These are phyloP conservation scores for Stagonosporopsis cucurbitacearum DNA, from an alignment of 2,329 filamentous ascomycete genomes.

Conservation along the genomic window DNA sequence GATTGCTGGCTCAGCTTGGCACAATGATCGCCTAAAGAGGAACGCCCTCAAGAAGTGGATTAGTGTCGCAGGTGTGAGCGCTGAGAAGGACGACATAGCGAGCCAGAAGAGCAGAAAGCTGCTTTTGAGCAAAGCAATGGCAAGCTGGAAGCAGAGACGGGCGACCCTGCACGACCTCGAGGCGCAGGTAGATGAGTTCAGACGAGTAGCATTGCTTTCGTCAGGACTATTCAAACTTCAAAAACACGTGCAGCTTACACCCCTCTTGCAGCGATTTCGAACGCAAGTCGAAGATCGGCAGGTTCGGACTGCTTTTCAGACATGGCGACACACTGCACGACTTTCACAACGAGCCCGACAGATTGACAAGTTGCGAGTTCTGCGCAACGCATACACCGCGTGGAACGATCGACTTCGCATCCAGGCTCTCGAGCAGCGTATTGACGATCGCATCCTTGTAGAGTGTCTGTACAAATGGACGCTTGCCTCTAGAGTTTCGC, in stretches of 20 bases:
- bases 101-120: constrained; percentile 27
- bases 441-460: constrained; percentile 62
- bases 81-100: constrained; percentile 36
- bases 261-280: constrained; percentile 53
- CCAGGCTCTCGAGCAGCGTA: constrained; percentile 58
- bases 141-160: constrained; percentile 30
- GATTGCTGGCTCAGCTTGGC: constrained; percentile 43
- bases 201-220: constrained; percentile 30
- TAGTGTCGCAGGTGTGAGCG: constrained; percentile 32
- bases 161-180: constrained; percentile 37
- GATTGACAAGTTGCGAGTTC: constrained; percentile 59
- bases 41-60: constrained; percentile 38
- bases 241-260: constrained; percentile 53
- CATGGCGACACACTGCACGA: constrained; percentile 56
- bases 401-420: constrained; percentile 69
- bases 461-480: constrained; percentile 68
- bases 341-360: constrained; percentile 56
- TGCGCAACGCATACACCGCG: constrained; percentile 64
- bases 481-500: constrained; percentile 55
- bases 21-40: constrained; percentile 36
- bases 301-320: constrained; percentile 54
- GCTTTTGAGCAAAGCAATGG: constrained; percentile 37
- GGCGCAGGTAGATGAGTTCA: constrained; percentile 46
- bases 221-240: constrained; percentile 32
- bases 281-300: constrained; percentile 54